phyloP scores from a whole-genome alignment of 177 flowering plant genomes.

The Tripterygium wilfordii region DNA sequence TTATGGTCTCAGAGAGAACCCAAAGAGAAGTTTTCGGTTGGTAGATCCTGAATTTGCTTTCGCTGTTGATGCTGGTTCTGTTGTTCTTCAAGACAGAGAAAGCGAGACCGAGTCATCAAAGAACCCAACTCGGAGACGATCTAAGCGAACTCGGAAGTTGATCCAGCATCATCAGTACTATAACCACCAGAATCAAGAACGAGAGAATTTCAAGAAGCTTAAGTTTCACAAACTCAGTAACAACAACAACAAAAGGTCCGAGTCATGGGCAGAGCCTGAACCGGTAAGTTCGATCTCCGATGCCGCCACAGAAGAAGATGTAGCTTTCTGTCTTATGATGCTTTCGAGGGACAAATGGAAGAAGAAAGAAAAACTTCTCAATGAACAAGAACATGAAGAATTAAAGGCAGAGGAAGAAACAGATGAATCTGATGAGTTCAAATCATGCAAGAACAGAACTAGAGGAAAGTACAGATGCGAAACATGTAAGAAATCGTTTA shows the following conservation, averaged over 20 bases:
- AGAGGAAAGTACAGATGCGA: conserved; percentile 50
- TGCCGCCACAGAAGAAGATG: conserved; percentile 61
- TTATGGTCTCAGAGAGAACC: conserved; percentile 55
- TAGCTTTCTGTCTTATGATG: conserved; percentile 75
- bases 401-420: conserved; percentile 14
- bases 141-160: conserved; percentile 37
- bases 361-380: conserved; percentile 3
- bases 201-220: conserved; percentile 6
- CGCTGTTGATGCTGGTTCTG: conserved; percentile 37
- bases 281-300: conserved; percentile 67
- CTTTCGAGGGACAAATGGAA: conserved; percentile 64
- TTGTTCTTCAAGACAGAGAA: conserved; percentile 56
- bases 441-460: conserved; percentile 4
- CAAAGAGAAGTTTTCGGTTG: conserved; percentile 40
- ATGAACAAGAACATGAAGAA: conserved; percentile 15
- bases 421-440: conserved; percentile 27
- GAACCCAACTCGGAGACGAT: conserved; percentile 43
- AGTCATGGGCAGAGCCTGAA: conserved; percentile 26
- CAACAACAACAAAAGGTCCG: not conserved
- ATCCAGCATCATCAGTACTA: conserved; percentile 1
- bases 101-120: conserved; percentile 72
- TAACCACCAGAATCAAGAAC: conserved; percentile 4
- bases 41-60: conserved; percentile 54
- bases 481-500: conserved; percentile 53
- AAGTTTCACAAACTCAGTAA: conserved; percentile 1